Evolutionary conservation across 768 basidiomycete species (phyloP), one percentile per base, ranked within the genome.

Genomic region (Mycena leptocephala): DNA sequence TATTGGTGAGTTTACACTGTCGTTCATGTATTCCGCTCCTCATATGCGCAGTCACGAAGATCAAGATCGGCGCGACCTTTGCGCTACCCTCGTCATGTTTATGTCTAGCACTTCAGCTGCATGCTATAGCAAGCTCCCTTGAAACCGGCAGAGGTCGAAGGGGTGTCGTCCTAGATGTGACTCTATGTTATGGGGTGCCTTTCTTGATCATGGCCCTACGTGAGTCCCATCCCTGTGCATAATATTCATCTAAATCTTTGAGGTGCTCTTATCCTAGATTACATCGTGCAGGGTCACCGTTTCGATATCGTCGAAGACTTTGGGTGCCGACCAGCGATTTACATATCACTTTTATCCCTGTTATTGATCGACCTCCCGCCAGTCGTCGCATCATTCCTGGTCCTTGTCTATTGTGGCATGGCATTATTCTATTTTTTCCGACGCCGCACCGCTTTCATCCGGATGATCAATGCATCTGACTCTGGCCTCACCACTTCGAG

Each of bases 41-140:
- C 5, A 61, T 11, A 18, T 8, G 72, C 58, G 20, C 82, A 94
- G 93, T 87, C 22, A 91, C 93, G 8, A 91, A 90, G 74, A 76
- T 95, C 16, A 81, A 89, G 33, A 82, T 93, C 14, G 92, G 89
- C 4, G 85, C 89, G 0, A 88, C 83, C 53, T 81, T 92, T 39
- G 93, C 92, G 8, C 78, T 94, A n/a, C 92, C 93, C 8, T 90
- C 89, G 14, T 90, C 90, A 30, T 89, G 88, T 62, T 79, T 95
- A 20, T 92, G 90, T 76, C 87, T 94, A 37, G 89, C 90, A 59
- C 84, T 87, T 20, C 86, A 90, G 51, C 86, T 95, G 22, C 92
- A 92, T 2, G 84, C 84, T 5, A 70, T 35, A 83, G 88, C 58
- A 79, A 80, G 20, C 83, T 87, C 6, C 79, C 80, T 64, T 14